These are phyloP conservation scores for Penicillium digitatum DNA, from an alignment of 2,329 filamentous ascomycete species.

Conservation along the genomic window DNA sequence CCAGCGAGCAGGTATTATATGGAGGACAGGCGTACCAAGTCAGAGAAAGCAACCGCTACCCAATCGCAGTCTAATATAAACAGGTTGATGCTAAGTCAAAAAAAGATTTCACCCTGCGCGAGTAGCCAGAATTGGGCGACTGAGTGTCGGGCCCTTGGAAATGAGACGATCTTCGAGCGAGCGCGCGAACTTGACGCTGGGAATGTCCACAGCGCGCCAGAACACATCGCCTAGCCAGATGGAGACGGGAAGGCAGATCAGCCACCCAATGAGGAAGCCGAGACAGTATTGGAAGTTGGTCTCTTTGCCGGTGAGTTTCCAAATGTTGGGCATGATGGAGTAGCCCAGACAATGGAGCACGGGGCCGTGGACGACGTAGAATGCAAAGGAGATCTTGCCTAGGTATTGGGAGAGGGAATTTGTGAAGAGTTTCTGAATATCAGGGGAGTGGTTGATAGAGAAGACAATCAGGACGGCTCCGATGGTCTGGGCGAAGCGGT, in stretches of 20 bases:
- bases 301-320: slow-evolving; percentile 39
- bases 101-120: slow-evolving; percentile 6
- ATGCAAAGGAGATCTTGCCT: slow-evolving; percentile 47
- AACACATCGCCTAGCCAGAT: slow-evolving; percentile 59
- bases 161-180: slow-evolving; percentile 45
- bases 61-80: not conserved
- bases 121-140: slow-evolving; percentile 5
- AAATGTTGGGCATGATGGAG: slow-evolving; percentile 42
- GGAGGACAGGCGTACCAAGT: not conserved
- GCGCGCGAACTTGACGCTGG: slow-evolving; percentile 49
- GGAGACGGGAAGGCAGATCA: slow-evolving; percentile 39
- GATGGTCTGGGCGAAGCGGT: slow-evolving; percentile 45
- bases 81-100: not conserved
- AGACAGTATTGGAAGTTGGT: slow-evolving; percentile 39
- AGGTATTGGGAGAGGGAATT: slow-evolving; percentile 44
- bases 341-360: slow-evolving; percentile 44
- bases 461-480: slow-evolving; percentile 43
- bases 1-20: slow-evolving; percentile 11
- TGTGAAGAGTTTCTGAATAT: slow-evolving; percentile 42
- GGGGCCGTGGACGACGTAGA: slow-evolving; percentile 48
- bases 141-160: slow-evolving; percentile 16
- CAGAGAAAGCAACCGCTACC: not conserved
- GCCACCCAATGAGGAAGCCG: slow-evolving; percentile 40
- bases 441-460: slow-evolving; percentile 40
- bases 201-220: slow-evolving; percentile 55